These are phyloP conservation scores for Vitis cinerea DNA, from an alignment of 164 flowering plant species.

Conservation along the genomic window DNA sequence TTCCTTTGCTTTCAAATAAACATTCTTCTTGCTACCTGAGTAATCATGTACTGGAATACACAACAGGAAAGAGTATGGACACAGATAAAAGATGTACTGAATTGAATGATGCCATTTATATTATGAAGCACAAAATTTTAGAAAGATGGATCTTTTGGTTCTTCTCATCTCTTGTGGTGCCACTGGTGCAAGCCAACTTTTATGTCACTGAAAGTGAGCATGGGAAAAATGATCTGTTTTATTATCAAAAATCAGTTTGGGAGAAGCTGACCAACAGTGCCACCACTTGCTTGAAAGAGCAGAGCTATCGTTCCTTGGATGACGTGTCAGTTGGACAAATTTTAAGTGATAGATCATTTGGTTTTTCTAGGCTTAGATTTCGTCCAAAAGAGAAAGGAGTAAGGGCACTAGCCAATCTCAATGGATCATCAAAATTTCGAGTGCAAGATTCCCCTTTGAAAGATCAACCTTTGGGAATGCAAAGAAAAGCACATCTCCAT, in stretches of 20 bases:
- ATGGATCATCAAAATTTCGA: conserved; percentile 48
- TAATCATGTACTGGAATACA: not conserved
- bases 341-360: conserved; percentile 49
- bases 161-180: conserved; percentile 58
- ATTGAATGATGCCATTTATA: conserved; percentile 12
- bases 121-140: conserved; percentile 38
- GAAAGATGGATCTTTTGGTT: conserved; percentile 81
- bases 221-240: conserved; percentile 61
- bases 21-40: conserved; percentile 19
- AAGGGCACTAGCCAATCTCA: conserved; percentile 73
- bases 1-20: conserved; percentile 41
- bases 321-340: conserved; percentile 33
- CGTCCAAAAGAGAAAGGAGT: conserved; percentile 68
- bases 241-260: conserved; percentile 71
- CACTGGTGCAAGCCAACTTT: conserved; percentile 70
- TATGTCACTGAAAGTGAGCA: conserved; percentile 84
- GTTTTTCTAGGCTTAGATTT: conserved; percentile 79
- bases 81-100: conserved; percentile 1
- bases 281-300: conserved; percentile 31
- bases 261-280: conserved; percentile 38
- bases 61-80: not conserved
- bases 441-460: conserved; percentile 5
- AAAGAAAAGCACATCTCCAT: conserved; percentile 1
- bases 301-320: conserved; percentile 40
- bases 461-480: conserved; percentile 9